Base-by-base conservation (phyloP, 495 filamentous ascomycete genomes). In the Penicillium lagena region DNA sequence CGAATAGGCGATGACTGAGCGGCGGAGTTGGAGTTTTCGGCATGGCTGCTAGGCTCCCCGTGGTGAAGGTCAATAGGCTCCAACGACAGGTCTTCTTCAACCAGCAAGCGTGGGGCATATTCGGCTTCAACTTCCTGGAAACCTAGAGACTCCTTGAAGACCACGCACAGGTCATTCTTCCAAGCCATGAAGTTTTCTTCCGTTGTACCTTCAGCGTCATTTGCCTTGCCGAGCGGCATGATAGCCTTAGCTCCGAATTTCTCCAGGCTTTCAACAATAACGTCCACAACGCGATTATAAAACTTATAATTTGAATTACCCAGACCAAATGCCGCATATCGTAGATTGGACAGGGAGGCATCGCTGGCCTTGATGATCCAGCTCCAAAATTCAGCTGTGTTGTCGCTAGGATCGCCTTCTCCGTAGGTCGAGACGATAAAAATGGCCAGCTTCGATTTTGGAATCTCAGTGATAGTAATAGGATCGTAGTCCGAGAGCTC, bases 341-440 rank as follows among this genome's bases (percentile, higher is more conserved):
- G 51, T 10, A 77, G 46, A 12, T 62, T 62, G 4, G 51, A 35
- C 9, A 78, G 49, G 6, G 47, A 49, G 2, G 50, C 49, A 7
- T 60, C 50, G 8, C 49, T 36, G 14, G 53, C 49, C 39, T 58
- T 60, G 34, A 47, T 58, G 37, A 75, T 45, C 70, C 66, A 73
- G 17, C 67, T 67, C 62, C 67, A 70, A 40, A 78, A 67, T 13
- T 62, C 62, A 5, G 58, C 58, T 3, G 71, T 64, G 40, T 80
- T 80, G 37, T 80, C 75, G 47, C 60, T 67, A 1, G 76, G 74
- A 42, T 78, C 76, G 3, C 77, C 76, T 43, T 79, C 75, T 15
- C 77, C 77, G 39, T 74, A 79, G 0, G 76, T 79, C 4, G 73
- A 73, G 13, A 76, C 52, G 13, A 78, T 55, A 47, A 79, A 77